Evolutionary conservation across 2,329 filamentous ascomycete genomes (phyloP).

Genomic region (Exophiala bonariae): DNA sequence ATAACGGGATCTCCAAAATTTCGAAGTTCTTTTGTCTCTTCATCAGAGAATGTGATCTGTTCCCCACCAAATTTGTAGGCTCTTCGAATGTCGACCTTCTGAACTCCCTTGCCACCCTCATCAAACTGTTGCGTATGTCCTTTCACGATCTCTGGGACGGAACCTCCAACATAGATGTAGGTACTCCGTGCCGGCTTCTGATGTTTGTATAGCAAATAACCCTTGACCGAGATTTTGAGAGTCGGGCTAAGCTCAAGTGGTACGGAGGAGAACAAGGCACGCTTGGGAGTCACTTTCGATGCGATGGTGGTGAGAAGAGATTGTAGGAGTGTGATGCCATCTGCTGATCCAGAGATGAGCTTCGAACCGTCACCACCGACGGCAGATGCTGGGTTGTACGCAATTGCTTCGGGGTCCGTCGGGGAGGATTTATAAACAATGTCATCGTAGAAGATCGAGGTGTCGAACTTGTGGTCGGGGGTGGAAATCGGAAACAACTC

Average conservation of each 20-base stretch:
- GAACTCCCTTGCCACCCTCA: slow-evolving; percentile 69
- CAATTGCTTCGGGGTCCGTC: slow-evolving; percentile 66
- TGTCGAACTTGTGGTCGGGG: slow-evolving; percentile 71
- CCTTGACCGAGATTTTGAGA: slow-evolving; percentile 85
- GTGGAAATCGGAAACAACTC: slow-evolving; percentile 87
- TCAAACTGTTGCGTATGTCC: slow-evolving; percentile 74
- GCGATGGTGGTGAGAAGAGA: slow-evolving; percentile 85
- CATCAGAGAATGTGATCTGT: slow-evolving; percentile 78
- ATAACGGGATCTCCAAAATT: slow-evolving; percentile 81
- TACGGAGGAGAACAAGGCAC: slow-evolving; percentile 83
- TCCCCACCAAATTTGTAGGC: slow-evolving; percentile 96
- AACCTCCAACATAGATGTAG: slow-evolving; percentile 86
- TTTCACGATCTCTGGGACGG: slow-evolving; percentile 75
- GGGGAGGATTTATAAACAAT: slow-evolving; percentile 81
- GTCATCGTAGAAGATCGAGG: slow-evolving; percentile 91
- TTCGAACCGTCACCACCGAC: slow-evolving; percentile 41
- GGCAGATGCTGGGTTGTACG: slow-evolving; percentile 43
- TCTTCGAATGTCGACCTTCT: slow-evolving; percentile 80
- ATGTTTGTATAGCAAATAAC: slow-evolving; percentile 83
- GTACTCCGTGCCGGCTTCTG: slow-evolving; percentile 79
- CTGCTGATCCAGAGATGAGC: slow-evolving; percentile 65
- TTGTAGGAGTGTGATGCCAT: slow-evolving; percentile 76
- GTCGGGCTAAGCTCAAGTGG: slow-evolving; percentile 83
- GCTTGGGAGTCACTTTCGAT: slow-evolving; percentile 81
- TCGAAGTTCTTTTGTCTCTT: slow-evolving; percentile 76